Evolutionary conservation across 1,284 basidiomycete species (phyloP).

Genomic region (Violaceomyces palustris): DNA sequence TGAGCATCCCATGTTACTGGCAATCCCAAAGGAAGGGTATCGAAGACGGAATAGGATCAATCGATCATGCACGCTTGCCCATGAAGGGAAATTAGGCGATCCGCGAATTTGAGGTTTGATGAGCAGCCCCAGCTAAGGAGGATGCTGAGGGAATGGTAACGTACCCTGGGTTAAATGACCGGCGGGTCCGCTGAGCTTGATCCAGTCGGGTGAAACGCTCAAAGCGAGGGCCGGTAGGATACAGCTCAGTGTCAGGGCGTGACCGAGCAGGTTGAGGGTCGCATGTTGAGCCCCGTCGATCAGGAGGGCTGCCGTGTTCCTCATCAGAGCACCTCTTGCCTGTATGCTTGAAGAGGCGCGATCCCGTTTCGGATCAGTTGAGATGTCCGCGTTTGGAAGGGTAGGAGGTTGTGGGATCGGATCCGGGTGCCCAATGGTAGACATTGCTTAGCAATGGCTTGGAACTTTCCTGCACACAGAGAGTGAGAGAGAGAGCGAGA

Average conservation of each 20-base stretch:
- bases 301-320: too few relatives aligned
- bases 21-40: background rate
- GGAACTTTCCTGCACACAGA: too few relatives aligned
- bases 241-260: background rate
- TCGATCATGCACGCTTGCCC: background rate
- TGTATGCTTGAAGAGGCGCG: too few relatives aligned
- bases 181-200: background rate
- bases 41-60: background rate
- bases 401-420: too few relatives aligned
- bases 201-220: background rate
- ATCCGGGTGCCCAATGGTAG: too few relatives aligned
- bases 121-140: background rate
- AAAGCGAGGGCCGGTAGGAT: background rate
- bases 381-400: too few relatives aligned
- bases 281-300: background rate
- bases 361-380: too few relatives aligned
- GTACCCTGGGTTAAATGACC: background rate
- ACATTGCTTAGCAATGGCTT: too few relatives aligned
- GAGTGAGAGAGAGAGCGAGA: too few relatives aligned
- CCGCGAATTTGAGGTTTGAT: background rate
- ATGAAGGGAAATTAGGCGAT: too few relatives aligned
- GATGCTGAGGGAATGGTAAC: background rate
- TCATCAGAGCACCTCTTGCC: too few relatives aligned
- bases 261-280: background rate
- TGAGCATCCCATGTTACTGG: constrained; percentile 15